phyloP scores from a whole-genome alignment of 208 protist genomes.

The Novymonas esmeraldas region DNA sequence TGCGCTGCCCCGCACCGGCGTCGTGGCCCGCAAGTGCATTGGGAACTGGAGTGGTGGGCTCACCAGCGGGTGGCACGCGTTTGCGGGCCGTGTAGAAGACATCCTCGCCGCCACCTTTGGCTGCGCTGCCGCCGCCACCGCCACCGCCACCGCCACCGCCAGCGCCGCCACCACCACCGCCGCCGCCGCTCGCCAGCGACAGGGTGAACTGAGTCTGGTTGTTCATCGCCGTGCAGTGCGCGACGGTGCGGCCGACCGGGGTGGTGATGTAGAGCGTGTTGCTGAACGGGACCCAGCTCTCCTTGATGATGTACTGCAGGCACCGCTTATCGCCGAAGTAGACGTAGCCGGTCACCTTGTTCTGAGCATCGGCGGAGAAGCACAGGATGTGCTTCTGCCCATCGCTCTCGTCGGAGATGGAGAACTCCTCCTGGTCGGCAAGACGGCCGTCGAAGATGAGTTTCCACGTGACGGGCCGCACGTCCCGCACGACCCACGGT shows the following conservation, averaged over 20 bases:
- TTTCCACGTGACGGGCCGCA: slow-evolving; percentile 53
- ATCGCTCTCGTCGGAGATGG: slow-evolving; percentile 36
- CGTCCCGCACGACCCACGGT: slow-evolving; percentile 69
- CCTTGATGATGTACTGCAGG: slow-evolving; percentile 59
- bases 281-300: slow-evolving; percentile 74
- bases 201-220: slow-evolving; percentile 38
- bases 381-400: slow-evolving; percentile 42
- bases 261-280: slow-evolving; percentile 68
- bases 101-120: slow-evolving; percentile 20
- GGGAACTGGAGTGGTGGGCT: not conserved
- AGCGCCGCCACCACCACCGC: not conserved
- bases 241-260: slow-evolving; percentile 53
- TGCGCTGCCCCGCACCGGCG: not conserved
- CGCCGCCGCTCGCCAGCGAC: slow-evolving; percentile 19
- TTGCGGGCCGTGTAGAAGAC: slow-evolving; percentile 40
- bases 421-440: slow-evolving; percentile 62
- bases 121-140: not conserved
- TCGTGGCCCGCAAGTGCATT: not conserved
- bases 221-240: slow-evolving; percentile 40
- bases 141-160: not conserved
- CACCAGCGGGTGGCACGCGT: not conserved
- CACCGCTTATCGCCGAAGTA: slow-evolving; percentile 65
- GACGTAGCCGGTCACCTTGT: slow-evolving; percentile 51
- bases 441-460: slow-evolving; percentile 58
- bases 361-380: slow-evolving; percentile 53